Evolutionary conservation across 2,329 filamentous ascomycete genomes (phyloP), one percentile per base, ranked within the genome.

Genomic region (Fusarium proliferatum): DNA sequence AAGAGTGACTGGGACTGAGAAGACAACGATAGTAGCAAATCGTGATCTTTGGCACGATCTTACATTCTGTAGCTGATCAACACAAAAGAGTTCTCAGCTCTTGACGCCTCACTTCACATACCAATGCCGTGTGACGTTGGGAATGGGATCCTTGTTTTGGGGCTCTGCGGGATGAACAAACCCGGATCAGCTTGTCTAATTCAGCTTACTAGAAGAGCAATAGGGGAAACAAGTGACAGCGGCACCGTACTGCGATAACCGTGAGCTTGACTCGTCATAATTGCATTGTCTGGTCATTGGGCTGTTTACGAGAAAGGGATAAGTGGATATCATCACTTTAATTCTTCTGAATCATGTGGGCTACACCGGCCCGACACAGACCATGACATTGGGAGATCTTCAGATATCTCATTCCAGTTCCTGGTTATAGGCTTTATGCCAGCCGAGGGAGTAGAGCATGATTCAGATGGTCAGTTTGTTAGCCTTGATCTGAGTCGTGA

Each of bases 141-240:
- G 13, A 17, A 17, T n/a, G n/a, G n/a, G 51, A 21, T 28, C 23
- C 11, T 42, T 42, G 38, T 30, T 26, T 38, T 34, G 39, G 61
- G 46, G 61, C 61, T 67, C 61, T 67, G 61, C 53, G 46, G 39
- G 30, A 23, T 51, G 48, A 52, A 28, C 41, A 34, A 42, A 19
- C 10, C 28, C 36, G 13, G 36, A 9, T 17, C 36, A n/a, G 13
- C 17, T 39, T 23, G 2, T 23, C 23, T 4, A n/a, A 2, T 12
- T 21, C n/a, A 38, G 6, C 33, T n/a, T 21, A 7, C 17, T 15
- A 3, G 34, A 16, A 26, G 23, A n/a, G 51, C 2, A 36, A 26
- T 13, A 26, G 17, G 49, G n/a, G 17, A 15, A 6, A 11, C 1
- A 26, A 11, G 17, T 53, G n/a, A 38, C n/a, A 53, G 19, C 23